A percentile compares a stretch with the other conserved stretches of the same genome.
Conservation (phyloP, 495 filamentous ascomycete species). For the Podospora didyma region DNA sequence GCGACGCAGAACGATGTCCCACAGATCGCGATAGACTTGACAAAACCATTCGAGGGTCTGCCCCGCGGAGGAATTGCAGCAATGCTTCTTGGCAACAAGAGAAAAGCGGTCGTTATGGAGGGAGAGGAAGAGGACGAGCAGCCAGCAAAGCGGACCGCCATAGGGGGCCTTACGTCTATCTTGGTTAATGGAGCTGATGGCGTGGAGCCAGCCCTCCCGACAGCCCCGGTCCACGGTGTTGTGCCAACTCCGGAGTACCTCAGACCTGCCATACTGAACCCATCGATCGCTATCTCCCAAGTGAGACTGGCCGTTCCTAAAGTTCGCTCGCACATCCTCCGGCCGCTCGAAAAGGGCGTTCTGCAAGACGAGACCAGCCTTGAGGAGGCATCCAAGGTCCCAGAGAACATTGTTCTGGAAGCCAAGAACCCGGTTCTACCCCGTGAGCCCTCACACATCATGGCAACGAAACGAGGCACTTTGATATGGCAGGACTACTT, state of each 20-base stretch:
- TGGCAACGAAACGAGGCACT: slow-evolving; percentile 76
- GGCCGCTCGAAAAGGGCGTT: slow-evolving; percentile 53
- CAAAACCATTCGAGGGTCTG: slow-evolving; percentile 89
- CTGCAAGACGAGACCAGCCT: slow-evolving; percentile 41
- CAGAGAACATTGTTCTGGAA: slow-evolving; percentile 52
- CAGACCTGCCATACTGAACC: slow-evolving; percentile 80
- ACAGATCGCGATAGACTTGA: slow-evolving; percentile 83
- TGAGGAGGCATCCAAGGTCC: slow-evolving; percentile 57
- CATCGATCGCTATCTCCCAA: slow-evolving; percentile 74
- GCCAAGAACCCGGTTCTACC: slow-evolving; percentile 53
- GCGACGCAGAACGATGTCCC: slow-evolving; percentile 67
- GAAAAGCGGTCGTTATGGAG: slow-evolving; percentile 68
- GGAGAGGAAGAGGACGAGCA: slow-evolving; percentile 58
- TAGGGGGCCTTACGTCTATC: slow-evolving; percentile 63
- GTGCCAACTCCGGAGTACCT: slow-evolving; percentile 80
- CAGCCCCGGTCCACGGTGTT: slow-evolving; percentile 52
- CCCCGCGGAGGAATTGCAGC: slow-evolving; percentile 84
- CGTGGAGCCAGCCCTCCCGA: slow-evolving; percentile 59
- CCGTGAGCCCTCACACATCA: slow-evolving; percentile 78
- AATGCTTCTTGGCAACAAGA: slow-evolving; percentile 88
- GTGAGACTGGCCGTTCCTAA: slow-evolving; percentile 88
- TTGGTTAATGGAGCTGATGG: slow-evolving; percentile 74
- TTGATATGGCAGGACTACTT: slow-evolving; percentile 91
- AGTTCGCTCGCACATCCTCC: slow-evolving; percentile 72
- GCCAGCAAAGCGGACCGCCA: slow-evolving; percentile 59